Base-by-base conservation (phyloP, 768 basidiomycete genomes). In the Pulveroboletus ravenelii region DNA sequence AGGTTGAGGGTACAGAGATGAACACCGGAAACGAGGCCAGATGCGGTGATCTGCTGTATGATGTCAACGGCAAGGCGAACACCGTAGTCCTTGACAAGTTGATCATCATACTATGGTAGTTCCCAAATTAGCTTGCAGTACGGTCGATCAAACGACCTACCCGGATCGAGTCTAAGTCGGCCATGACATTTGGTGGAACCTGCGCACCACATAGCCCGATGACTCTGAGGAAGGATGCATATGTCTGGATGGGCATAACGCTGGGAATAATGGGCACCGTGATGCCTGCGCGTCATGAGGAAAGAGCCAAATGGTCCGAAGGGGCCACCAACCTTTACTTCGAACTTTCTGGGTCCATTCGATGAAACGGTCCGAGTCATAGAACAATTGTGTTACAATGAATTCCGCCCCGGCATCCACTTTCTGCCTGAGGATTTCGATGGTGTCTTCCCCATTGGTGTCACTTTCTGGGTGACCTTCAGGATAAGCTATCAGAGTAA, bases 1-100 rank as follows among this genome's bases (percentile, higher is more conserved):
- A 99, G 81, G 69, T 99, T 99, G 52, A 99, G 77, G 1, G 96
- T 99, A 65, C 93, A 98, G 61, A 99, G 86, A 67, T 98, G 93
- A 40, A 98, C 79, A 1, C 93, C 93, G 8, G 74, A 70, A 34
- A 91, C 72, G 18, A 74, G 74, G 13, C 81, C 81, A 52, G 79
- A 76, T 18, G 55, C 66, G 13, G 76, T 82, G 29, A 87, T 72
- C 41, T 70, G 78, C 53, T 65, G 68, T 58, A 97, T 86, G 78
- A 90, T 95, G 25, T 82, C 73, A 10, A 89, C 84, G 1, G 93
- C 89, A 5, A 98, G 77, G 20, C 77, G 72, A 29, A 98, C 82
- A n/a, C 96, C 96, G 59, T 89, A 98, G 45, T 93, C 87, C 66
- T 99, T 99, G 48, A 99, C 87, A 20, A 86, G 80, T 63, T 89